Percentiles rank a stretch among this genome's conserved stretches.
Evolutionary conservation across 2,329 filamentous ascomycete genomes (phyloP).

Genomic region (Blumeriella jaapii): DNA sequence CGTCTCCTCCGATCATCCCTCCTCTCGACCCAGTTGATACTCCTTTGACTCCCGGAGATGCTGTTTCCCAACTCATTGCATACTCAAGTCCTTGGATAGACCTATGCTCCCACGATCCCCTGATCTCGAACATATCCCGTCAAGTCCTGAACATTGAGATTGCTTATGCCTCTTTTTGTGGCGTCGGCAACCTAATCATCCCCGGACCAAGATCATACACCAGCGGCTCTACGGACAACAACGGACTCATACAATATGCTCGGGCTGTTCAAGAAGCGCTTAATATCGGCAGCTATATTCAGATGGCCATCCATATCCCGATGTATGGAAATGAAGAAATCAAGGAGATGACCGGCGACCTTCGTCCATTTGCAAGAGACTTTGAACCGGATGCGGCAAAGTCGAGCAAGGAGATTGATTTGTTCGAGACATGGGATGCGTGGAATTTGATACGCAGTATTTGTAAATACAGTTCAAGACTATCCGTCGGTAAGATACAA

Average conservation of each 20-base stretch:
- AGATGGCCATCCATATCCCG: conserved; percentile 69
- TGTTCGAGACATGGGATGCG: conserved; percentile 80
- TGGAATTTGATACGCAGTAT: conserved; percentile 82
- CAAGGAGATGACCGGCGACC: conserved; percentile 28
- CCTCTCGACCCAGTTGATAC: conserved; percentile 75
- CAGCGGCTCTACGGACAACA: conserved; percentile 35
- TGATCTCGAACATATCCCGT: conserved; percentile 75
- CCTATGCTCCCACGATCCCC: conserved; percentile 67
- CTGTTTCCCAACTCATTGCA: conserved; percentile 63
- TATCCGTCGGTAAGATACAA: conserved; percentile 66
- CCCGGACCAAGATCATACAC: conserved; percentile 61
- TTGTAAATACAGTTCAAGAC: conserved; percentile 72
- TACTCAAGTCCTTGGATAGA: conserved; percentile 91
- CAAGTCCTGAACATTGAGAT: conserved; percentile 87
- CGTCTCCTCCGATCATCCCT: conserved; percentile 46
- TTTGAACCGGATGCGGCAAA: conserved; percentile 25
- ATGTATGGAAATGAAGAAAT: conserved; percentile 64
- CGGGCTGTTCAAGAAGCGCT: conserved; percentile 75
- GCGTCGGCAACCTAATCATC: conserved; percentile 71
- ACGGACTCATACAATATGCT: conserved; percentile 62
- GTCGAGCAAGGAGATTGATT: conserved; percentile 42
- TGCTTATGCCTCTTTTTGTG: conserved; percentile 91
- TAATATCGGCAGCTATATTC: conserved; percentile 61
- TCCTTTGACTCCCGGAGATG: conserved; percentile 53
- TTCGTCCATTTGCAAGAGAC: conserved; percentile 23